Conservation (phyloP, 169 alveolate species). For the Eimeria necatrix region DNA sequence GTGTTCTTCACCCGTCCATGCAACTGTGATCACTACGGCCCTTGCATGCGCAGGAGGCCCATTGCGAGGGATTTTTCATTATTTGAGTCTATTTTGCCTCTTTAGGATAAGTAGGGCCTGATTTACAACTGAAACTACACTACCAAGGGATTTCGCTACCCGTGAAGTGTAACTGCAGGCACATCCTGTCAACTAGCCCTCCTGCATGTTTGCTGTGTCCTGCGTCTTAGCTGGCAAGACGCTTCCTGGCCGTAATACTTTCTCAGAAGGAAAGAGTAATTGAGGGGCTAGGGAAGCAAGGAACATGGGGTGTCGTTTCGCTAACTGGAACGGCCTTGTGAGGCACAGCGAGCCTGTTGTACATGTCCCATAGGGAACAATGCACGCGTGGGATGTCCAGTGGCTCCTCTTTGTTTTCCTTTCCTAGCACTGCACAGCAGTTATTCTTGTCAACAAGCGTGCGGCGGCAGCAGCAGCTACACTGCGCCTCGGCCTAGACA, state of each 20-base stretch:
- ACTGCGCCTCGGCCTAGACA: constrained; percentile 1
- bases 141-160: not conserved
- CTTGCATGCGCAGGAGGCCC: constrained; percentile 39
- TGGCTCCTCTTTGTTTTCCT: not conserved
- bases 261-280: too few species aligned
- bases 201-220: constrained; percentile 4
- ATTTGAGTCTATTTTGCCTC: not conserved
- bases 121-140: not conserved
- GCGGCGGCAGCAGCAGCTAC: not conserved
- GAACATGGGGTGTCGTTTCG: constrained; percentile 18
- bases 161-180: not conserved
- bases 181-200: not conserved
- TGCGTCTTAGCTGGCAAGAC: not conserved
- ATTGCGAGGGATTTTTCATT: not conserved
- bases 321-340: not conserved
- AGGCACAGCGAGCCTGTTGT: constrained; percentile 25
- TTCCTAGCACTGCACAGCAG: not conserved
- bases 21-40: constrained; percentile 62
- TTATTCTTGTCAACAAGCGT: not conserved
- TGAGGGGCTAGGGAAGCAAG: not conserved
- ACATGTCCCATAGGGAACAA: not conserved
- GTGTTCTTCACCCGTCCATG: not conserved
- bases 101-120: not conserved
- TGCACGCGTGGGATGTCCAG: constrained; percentile 43
- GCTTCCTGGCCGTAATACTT: too few species aligned